Evolutionary conservation across 352 stramenopile species (phyloP), one percentile per base, ranked within the genome.

Genomic region (Globisporangium acanthophoron): DNA sequence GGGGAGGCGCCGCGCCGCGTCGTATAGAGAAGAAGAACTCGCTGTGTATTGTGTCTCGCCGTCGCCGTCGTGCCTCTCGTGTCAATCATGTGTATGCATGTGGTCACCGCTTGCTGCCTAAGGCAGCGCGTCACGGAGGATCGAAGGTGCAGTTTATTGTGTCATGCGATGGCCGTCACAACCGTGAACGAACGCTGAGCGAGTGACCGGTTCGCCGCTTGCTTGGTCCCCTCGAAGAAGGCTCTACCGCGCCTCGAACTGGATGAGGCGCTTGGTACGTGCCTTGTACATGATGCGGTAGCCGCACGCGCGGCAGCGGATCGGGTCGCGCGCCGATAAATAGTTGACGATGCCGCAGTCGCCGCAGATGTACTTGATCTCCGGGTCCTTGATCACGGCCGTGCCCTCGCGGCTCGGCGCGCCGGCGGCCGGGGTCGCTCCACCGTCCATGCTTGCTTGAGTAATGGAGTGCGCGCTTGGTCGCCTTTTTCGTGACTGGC

Each of bases 211-310:
- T 59, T 9, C 15, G 20, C 39, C 43, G 45, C 40, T 16, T 27
- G 24, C 24, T 27, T 27, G 24, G 24, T 27, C 24, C 24, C 24
- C 24, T 27, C 24, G 24, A 27, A 27, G 1, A 27, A 27, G 24
- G 20, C 16, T 68, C 79, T 90, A 96, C 63, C 88, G 78, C 21
- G 88, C 88, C 62, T 96, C 88, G 56, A 95, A 96, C 80, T 96
- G 88, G 67, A 96, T 95, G 55, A 96, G 73, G 31, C 96, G 88
- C 80, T 98, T 98, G 33, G 96, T 99, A 61, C 96, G 87, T 21
- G 88, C 94, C 80, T 99, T 99, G 88, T 99, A 99, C 71, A 99
- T 93, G 81, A 99, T 98, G 60, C 96, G 88, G 80, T 98, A 98
- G 54, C 94, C 94, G 70, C 96, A 99, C 49, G 96, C 91, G 59